Evolutionary conservation across 2,329 filamentous ascomycete genomes (phyloP).

Genomic region (Ascochyta fabae): DNA sequence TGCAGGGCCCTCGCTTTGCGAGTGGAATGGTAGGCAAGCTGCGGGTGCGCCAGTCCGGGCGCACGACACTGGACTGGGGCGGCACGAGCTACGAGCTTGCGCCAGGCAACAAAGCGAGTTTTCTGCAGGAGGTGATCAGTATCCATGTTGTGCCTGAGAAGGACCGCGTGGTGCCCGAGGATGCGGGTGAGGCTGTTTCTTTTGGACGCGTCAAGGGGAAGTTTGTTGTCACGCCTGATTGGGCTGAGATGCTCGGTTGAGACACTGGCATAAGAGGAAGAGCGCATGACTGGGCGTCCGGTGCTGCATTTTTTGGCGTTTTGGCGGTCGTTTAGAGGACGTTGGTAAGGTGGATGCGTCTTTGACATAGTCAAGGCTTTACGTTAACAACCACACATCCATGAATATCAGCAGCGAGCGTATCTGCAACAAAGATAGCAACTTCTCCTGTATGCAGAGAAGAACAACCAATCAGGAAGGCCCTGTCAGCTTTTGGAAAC

Average conservation of each 20-base stretch:
- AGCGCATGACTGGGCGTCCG: no score
- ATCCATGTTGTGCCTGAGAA: slow-evolving; percentile 39
- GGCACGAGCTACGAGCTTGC: slow-evolving; percentile 64
- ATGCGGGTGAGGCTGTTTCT: slow-evolving; percentile 57
- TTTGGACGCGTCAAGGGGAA: slow-evolving; percentile 70
- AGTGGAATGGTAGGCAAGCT: slow-evolving; percentile 66
- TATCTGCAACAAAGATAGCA: no score
- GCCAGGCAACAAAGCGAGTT: slow-evolving; percentile 62
- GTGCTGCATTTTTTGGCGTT: no score
- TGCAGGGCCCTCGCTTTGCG: slow-evolving; percentile 49
- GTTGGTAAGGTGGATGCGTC: no score
- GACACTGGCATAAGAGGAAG: no score
- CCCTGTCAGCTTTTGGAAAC: no score
- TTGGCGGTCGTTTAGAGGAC: no score
- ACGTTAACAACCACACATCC: no score
- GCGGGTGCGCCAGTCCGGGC: slow-evolving; percentile 66
- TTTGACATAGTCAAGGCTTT: no score
- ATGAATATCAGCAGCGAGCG: no score
- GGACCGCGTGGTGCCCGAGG: slow-evolving; percentile 44
- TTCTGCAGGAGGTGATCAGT: slow-evolving; percentile 65
- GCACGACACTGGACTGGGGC: slow-evolving; percentile 68
- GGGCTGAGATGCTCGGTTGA: slow-evolving; percentile 58
- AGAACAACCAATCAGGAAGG: no score
- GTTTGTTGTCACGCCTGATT: slow-evolving; percentile 68
- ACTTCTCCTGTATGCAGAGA: no score